These are phyloP conservation scores for Daldinia loculata DNA, from an alignment of 495 filamentous ascomycete genomes.

Conservation along the genomic window DNA sequence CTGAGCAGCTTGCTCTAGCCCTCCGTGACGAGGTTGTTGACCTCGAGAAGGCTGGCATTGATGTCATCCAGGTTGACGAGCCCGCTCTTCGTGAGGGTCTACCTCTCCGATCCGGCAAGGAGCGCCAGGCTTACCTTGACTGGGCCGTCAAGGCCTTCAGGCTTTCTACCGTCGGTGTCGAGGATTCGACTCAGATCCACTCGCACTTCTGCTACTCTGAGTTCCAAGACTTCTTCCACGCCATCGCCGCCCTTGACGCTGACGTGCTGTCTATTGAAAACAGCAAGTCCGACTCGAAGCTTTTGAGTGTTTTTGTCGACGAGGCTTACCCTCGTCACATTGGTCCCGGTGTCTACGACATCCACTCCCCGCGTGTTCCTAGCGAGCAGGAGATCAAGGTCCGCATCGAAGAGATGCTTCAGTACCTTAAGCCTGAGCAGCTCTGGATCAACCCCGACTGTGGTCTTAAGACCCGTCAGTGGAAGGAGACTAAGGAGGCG, in stretches of 20 bases:
- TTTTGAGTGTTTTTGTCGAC: constrained; percentile 97
- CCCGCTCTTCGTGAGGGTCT: constrained; percentile 99
- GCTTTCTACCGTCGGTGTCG: constrained; percentile 87
- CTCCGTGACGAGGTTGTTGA: constrained; percentile 98
- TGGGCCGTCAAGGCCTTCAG: constrained; percentile 99
- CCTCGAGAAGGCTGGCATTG: constrained; percentile 93
- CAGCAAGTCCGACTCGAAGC: constrained; percentile 99
- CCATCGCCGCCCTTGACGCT: constrained; percentile 96
- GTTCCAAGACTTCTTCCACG: constrained; percentile 99
- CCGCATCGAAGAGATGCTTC: constrained; percentile 95
- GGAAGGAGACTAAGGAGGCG: constrained; percentile 94
- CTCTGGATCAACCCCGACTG: constrained; percentile 99
- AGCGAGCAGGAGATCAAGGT: constrained; percentile 96
- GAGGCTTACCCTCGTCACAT: constrained; percentile 97
- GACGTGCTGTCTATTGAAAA: constrained; percentile 99
- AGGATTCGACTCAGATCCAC: constrained; percentile 97
- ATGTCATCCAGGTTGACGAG: constrained; percentile 99
- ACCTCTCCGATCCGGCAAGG: constrained; percentile 87
- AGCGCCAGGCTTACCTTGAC: constrained; percentile 92
- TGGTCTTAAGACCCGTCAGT: constrained; percentile 96
- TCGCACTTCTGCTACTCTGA: constrained; percentile 99
- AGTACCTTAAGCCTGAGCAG: constrained; percentile 91
- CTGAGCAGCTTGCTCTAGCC: constrained; percentile 96
- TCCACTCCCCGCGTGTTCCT: constrained; percentile 97
- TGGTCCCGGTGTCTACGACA: constrained; percentile 98